Evolutionary conservation across 345 rosid genomes (phyloP).

Genomic region (Gossypium longicalyx): DNA sequence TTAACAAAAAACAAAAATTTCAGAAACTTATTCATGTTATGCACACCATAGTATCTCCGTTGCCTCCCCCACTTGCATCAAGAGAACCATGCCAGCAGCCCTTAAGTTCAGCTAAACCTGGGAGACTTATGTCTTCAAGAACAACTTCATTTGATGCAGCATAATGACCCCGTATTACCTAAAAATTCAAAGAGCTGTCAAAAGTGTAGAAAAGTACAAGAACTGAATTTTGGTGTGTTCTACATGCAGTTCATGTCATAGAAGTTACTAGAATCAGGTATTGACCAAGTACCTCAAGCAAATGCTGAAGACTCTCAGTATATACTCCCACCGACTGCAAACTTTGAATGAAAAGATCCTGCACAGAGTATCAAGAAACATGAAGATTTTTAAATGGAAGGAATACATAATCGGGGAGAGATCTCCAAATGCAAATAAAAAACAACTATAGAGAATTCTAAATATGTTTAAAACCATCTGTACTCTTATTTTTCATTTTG

Average conservation of each 20-base stretch:
- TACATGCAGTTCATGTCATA: background rate
- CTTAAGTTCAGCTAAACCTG: conserved; percentile 88
- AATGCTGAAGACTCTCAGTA: conserved; percentile 73
- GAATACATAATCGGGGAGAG: conserved; percentile 1
- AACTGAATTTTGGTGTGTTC: background rate
- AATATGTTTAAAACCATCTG: background rate
- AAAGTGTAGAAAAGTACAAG: conserved; percentile 13
- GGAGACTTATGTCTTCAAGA: conserved; percentile 74
- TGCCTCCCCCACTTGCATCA: conserved; percentile 99
- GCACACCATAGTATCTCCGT: conserved; percentile 85
- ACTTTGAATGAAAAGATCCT: conserved; percentile 94
- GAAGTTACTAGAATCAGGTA: conserved; percentile 6
- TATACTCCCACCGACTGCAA: conserved; percentile 71
- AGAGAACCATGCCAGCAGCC: conserved; percentile 95
- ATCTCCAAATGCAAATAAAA: conserved; percentile 16
- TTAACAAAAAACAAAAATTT: background rate
- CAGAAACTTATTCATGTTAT: conserved; percentile 5
- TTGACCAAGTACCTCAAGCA: conserved; percentile 64
- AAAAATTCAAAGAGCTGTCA: conserved; percentile 23
- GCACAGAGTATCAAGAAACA: conserved; percentile 27
- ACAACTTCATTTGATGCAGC: conserved; percentile 64
- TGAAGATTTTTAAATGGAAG: conserved; percentile 3
- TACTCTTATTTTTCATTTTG: background rate
- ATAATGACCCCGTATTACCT: conserved; percentile 70
- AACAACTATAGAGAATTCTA: conserved; percentile 1